phyloP scores from a whole-genome alignment of 2,329 filamentous ascomycete genomes.

The Dothiorella sarmentorum region DNA sequence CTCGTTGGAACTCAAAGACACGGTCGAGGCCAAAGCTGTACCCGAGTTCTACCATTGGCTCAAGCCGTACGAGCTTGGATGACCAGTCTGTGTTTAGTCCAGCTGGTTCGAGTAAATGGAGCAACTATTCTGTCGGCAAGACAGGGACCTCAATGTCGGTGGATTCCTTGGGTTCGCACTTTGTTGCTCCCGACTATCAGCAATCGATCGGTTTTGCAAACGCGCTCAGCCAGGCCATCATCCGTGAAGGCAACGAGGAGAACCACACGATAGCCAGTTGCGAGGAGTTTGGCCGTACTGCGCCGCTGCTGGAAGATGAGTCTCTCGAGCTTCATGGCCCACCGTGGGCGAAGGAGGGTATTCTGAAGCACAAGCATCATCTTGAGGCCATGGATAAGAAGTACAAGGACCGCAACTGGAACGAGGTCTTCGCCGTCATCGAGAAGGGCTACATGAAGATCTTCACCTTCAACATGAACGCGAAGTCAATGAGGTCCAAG shows the following conservation, averaged over 20 bases:
- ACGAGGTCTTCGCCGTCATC: conserved; percentile 90
- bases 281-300: conserved; percentile 57
- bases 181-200: conserved; percentile 78
- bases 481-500: conserved; percentile 70
- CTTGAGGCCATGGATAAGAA: conserved; percentile 87
- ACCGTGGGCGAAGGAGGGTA: conserved; percentile 98
- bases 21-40: conserved; percentile 75
- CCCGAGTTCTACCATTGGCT: conserved; percentile 76
- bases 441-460: conserved; percentile 92
- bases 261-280: conserved; percentile 53
- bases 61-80: conserved; percentile 90
- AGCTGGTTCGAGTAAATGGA: conserved; percentile 89
- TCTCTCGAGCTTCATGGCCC: conserved; percentile 85
- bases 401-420: conserved; percentile 92
- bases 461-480: conserved; percentile 82
- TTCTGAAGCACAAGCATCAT: conserved; percentile 94
- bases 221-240: conserved; percentile 92
- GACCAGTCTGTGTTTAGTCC: conserved; percentile 92
- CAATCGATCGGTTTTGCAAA: conserved; percentile 98
- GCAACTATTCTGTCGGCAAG: conserved; percentile 86
- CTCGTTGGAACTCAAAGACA: conserved; percentile 80
- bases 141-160: conserved; percentile 89
- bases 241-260: conserved; percentile 85
- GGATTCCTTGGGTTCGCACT: conserved; percentile 78
- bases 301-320: conserved; percentile 83